phyloP scores from a whole-genome alignment of 2,329 filamentous ascomycete species.

The Xylariaceae sp. region DNA sequence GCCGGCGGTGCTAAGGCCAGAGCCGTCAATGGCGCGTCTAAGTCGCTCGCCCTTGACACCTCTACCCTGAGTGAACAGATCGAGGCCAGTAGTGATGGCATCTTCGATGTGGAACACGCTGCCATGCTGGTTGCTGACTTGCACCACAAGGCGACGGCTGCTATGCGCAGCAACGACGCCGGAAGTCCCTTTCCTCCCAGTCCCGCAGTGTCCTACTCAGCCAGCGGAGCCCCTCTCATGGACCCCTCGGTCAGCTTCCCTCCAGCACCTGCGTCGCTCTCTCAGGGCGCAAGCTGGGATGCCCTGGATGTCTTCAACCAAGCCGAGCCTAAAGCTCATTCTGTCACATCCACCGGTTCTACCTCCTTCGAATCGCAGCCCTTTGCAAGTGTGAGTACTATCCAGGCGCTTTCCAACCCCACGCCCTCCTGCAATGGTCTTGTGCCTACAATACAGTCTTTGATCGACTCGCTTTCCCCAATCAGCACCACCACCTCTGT shows the following conservation, averaged over 20 bases:
- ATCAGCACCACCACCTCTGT: slow-evolving; percentile 58
- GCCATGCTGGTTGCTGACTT: slow-evolving; percentile 98
- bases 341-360: slow-evolving; percentile 62
- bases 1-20: slow-evolving; percentile 61
- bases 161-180: slow-evolving; percentile 52
- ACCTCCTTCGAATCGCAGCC: slow-evolving; percentile 66
- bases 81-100: slow-evolving; percentile 81
- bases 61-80: slow-evolving; percentile 81
- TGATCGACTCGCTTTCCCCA: slow-evolving; percentile 67
- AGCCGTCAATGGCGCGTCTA: slow-evolving; percentile 62
- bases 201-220: slow-evolving; percentile 66
- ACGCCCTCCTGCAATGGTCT: slow-evolving; percentile 58
- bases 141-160: slow-evolving; percentile 84
- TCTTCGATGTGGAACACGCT: slow-evolving; percentile 94
- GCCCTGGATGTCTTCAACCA: slow-evolving; percentile 71
- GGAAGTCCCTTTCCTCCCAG: slow-evolving; percentile 53
- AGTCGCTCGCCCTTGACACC: slow-evolving; percentile 78
- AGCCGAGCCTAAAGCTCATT: slow-evolving; percentile 70
- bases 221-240: slow-evolving; percentile 67
- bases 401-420: slow-evolving; percentile 57
- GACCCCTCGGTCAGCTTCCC: slow-evolving; percentile 75
- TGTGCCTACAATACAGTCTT: slow-evolving; percentile 63
- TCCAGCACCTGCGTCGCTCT: slow-evolving; percentile 70
- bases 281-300: slow-evolving; percentile 83
- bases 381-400: slow-evolving; percentile 55